Evolutionary conservation across 225 moss, liverwort and hornwort genomes (phyloP), one percentile per base, ranked within the genome.

Genomic region (Anthoceros angustus): DNA sequence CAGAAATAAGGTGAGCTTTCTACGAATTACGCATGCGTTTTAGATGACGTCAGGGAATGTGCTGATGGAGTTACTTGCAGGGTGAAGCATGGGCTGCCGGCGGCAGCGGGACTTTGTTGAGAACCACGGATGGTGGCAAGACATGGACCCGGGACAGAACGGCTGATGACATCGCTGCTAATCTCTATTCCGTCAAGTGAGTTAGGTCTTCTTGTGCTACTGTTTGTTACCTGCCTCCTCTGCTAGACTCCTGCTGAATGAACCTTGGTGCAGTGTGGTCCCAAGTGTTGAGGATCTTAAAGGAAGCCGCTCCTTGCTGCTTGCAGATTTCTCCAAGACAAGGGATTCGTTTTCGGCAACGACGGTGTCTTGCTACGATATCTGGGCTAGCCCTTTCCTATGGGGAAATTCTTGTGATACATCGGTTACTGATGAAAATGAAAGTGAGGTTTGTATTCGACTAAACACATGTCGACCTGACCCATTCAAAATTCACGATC

Each of bases 41-140:
- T 41, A 5, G 49, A 0, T 67, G 7, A 3, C 6, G 61, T 24
- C 15, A 32, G 1, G 45, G 12, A 6, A 16, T 46, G 20, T 14
- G n/a, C 26, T 73, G 39, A 20, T 45, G 20, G 41, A 26, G 12
- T 66, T 42, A 20, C 18, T 25, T 8, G 43, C 70, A 82, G 77
- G 75, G 82, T n/a, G 94, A 95, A 78, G 91, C 91, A n/a, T 95
- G 94, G 94, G 94, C 91, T 66, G 91, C 85, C 18, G 88, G 94
- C 74, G 94, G 95, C 62, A 95, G 91, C 66, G 88, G 91, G 61
- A 95, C 85, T 41, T 67, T 91, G 66, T 80, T 95, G 77, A 83
- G 91, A 75, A 86, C 83, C 24, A 75, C 80, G 63, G 88, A 95
- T 68, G 91, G 90, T 71, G 91, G 95, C 26, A 91, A 91, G 66